Evolutionary conservation across 345 rosid species (phyloP), one percentile per base, ranked within the genome.

Genomic region (Litchi chinensis): DNA sequence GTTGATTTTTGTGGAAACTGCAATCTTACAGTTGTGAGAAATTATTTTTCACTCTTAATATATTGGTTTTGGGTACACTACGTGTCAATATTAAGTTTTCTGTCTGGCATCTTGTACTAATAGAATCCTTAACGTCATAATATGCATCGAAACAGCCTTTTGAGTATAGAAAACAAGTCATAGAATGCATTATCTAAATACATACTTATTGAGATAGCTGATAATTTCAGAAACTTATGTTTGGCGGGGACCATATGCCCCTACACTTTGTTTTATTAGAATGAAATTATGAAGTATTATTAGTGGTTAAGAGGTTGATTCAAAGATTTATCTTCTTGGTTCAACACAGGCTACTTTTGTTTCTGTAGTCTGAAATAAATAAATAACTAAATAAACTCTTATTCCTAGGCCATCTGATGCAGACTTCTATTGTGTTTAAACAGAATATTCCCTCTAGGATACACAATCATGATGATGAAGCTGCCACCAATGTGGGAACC

Each of bases 371-470:
- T 48, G 78, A 69, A 78, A 46, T 8, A 46, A 60, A 18, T 16
- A 71, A 65, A 52, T 18, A 79, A 68, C 43, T 19, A 65, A 10
- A 10, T 77, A 22, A 76, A 64, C 46, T 80, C 80, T 62, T 68
- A 77, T 73, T 54, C 81, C 69, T 6, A 74, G 79, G 78, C 82
- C 62, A 48, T 80, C 84, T 81, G 68, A 85, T 85, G 65, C 77
- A 75, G 70, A 81, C 82, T 80, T 82, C 64, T 80, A 77, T 76
- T 75, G 83, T 77, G 81, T 77, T 76, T 76, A 75, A 85, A 78
- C 77, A 78, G 87, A 85, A 76, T 72, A 64, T 69, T 70, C 68
- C 81, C 63, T 60, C 41, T 85, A 83, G 82, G 78, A 73, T 79
- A 82, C 78, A 76, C 65, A 71, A 74, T 62, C 83, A 59, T 80